Percentiles rank a stretch among this genome's conserved stretches.
These are phyloP conservation scores for Eutrema japonicum DNA, from an alignment of 345 rosid species.

Conservation along the genomic window DNA sequence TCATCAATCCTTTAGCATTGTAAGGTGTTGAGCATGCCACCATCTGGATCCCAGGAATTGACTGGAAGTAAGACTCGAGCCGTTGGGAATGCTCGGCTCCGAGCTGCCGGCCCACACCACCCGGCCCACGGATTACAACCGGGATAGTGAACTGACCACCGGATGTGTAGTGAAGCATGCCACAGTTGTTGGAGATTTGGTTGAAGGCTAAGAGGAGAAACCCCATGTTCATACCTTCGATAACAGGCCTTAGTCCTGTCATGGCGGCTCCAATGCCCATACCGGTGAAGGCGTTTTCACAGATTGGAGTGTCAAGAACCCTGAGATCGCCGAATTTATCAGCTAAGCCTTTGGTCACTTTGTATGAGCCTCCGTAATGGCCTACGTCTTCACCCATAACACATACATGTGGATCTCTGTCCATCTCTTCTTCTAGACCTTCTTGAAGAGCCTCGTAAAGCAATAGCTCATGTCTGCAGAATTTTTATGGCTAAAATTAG, in stretches of 20 bases:
- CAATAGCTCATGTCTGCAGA: slow-evolving; percentile 72
- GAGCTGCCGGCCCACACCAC: slow-evolving; percentile 93
- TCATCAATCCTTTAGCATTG: slow-evolving; percentile 93
- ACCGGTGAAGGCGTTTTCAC: slow-evolving; percentile 92
- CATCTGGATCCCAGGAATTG: slow-evolving; percentile 95
- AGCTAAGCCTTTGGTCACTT: slow-evolving; percentile 81
- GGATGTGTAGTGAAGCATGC: slow-evolving; percentile 96
- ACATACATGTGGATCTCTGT: slow-evolving; percentile 74
- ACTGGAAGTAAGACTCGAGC: slow-evolving; percentile 90
- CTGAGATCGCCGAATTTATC: slow-evolving; percentile 74
- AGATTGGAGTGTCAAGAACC: slow-evolving; percentile 90
- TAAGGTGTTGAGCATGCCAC: slow-evolving; percentile 94
- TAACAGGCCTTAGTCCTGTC: slow-evolving; percentile 83
- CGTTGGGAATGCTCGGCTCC: slow-evolving; percentile 95
- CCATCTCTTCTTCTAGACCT: slow-evolving; percentile 98
- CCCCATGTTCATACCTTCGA: slow-evolving; percentile 96
- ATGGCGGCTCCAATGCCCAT: slow-evolving; percentile 96
- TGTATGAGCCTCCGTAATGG: slow-evolving; percentile 91
- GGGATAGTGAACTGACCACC: slow-evolving; percentile 93
- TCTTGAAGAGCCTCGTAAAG: slow-evolving; percentile 87
- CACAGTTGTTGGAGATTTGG: slow-evolving; percentile 95
- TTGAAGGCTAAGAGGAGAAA: slow-evolving; percentile 92
- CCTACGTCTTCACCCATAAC: slow-evolving; percentile 96
- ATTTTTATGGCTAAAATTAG: slow-evolving; percentile 4
- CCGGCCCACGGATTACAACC: slow-evolving; percentile 83